These are phyloP conservation scores for Polymyxa betae DNA, from an alignment of 208 protist species.

Conservation along the genomic window DNA sequence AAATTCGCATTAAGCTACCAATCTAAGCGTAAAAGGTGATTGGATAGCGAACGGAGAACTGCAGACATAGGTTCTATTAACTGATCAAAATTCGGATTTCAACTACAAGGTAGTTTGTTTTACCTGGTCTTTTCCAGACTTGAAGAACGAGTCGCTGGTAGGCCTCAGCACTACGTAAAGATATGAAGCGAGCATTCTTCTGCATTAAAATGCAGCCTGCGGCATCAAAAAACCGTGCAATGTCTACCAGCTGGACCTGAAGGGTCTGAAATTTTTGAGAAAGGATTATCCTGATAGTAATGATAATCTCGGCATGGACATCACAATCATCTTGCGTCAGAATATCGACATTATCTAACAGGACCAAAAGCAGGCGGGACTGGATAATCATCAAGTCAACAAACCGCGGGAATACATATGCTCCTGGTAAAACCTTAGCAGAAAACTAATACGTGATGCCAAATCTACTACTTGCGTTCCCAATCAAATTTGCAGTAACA, in stretches of 20 bases:
- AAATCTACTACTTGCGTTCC: not conserved
- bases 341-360: not conserved
- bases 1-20: constrained; percentile 4
- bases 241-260: not conserved
- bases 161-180: not conserved
- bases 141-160: constrained; percentile 21
- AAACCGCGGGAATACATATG: not conserved
- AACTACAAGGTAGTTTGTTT: not conserved
- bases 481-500: not conserved
- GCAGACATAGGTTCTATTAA: not conserved
- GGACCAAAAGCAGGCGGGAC: not conserved
- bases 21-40: constrained; percentile 8
- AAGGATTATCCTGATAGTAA: not conserved
- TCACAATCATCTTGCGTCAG: not conserved
- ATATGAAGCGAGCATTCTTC: not conserved
- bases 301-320: not conserved
- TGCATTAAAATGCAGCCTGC: not conserved
- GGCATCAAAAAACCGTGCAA: not conserved
- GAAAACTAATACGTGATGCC: not conserved
- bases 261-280: not conserved
- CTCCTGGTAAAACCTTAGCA: not conserved
- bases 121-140: not conserved
- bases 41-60: not conserved
- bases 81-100: too few species aligned
- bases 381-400: not conserved